A percentile compares a stretch with the other conserved stretches of the same genome.
phyloP scores from a whole-genome alignment of 1,284 basidiomycete genomes.

The Heliocybe sulcata region DNA sequence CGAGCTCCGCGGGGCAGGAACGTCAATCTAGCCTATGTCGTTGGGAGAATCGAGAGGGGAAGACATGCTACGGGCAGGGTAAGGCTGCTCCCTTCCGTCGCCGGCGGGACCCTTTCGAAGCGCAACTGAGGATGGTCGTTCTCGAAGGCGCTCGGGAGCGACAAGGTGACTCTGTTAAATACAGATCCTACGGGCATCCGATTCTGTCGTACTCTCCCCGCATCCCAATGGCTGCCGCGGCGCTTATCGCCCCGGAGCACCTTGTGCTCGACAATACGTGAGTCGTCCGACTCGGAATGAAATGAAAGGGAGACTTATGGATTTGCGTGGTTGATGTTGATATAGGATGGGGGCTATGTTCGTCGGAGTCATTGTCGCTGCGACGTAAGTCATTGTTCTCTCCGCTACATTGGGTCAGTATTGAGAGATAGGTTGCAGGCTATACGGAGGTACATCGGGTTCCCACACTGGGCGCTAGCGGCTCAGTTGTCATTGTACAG shows the following conservation, averaged over 20 bases:
- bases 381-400: neutral
- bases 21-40: too few species aligned
- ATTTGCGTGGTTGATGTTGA: neutral
- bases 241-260: neutral
- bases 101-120: too few species aligned
- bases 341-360: neutral
- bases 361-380: neutral
- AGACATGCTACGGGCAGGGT: too few species aligned
- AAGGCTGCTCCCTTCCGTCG: too few species aligned
- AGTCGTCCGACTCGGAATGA: neutral
- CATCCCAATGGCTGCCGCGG: too few species aligned
- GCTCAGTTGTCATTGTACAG: neutral
- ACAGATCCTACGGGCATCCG: too few species aligned
- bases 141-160: too few species aligned
- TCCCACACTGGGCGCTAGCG: neutral
- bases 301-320: neutral
- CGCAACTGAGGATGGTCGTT: too few species aligned
- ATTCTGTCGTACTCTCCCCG: too few species aligned
- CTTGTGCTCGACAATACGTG: neutral
- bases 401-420: neutral
- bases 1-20: too few species aligned
- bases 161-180: too few species aligned
- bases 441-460: neutral
- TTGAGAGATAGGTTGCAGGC: neutral
- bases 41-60: too few species aligned